phyloP scores from a whole-genome alignment of 1,284 basidiomycete species.

The Apiotrichum domesticum region DNA sequence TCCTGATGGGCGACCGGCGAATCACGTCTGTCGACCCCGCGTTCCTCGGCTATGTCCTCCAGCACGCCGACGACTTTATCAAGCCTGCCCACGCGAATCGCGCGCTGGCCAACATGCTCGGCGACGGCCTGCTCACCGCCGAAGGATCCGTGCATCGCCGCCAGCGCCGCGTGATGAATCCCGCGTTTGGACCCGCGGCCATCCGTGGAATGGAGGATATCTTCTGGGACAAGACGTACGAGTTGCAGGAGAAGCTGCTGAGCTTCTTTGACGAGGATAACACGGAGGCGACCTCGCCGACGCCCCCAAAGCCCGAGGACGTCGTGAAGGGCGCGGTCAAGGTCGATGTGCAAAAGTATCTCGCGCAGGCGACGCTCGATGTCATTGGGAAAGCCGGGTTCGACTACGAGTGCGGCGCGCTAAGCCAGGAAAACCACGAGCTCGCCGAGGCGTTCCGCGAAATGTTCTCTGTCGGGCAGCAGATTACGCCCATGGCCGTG shows the following conservation, averaged over 20 bases:
- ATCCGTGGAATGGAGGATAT: conserved; percentile 52
- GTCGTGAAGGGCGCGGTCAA: conserved; percentile 4
- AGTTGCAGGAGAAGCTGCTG: conserved; percentile 46
- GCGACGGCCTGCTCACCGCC: conserved; percentile 39
- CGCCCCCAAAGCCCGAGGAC: conserved; percentile 9
- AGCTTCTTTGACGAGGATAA: conserved; percentile 10
- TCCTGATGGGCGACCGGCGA: conserved; percentile 30
- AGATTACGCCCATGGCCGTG: conserved; percentile 53
- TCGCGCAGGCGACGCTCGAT: conserved; percentile 59
- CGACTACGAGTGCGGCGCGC: conserved; percentile 52
- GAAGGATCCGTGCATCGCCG: conserved; percentile 53
- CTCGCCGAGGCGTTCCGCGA: conserved; percentile 30
- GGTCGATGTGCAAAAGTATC: conserved; percentile 56
- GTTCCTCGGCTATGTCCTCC: conserved; percentile 58
- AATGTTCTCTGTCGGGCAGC: conserved; percentile 28
- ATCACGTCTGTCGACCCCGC: conserved; percentile 58
- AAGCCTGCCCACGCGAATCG: conserved; percentile 60
- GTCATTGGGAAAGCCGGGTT: conserved; percentile 64
- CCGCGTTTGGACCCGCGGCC: conserved; percentile 44
- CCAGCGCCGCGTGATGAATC: conserved; percentile 50
- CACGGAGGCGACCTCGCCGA: neutral
- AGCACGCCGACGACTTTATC: conserved; percentile 58
- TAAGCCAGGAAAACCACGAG: conserved; percentile 29
- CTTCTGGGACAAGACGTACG: conserved; percentile 59
- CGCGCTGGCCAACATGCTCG: conserved; percentile 49